Percentiles rank a stretch among this genome's conserved stretches.
phyloP scores from a whole-genome alignment of 345 rosid genomes.

The Populus pruinosa region DNA sequence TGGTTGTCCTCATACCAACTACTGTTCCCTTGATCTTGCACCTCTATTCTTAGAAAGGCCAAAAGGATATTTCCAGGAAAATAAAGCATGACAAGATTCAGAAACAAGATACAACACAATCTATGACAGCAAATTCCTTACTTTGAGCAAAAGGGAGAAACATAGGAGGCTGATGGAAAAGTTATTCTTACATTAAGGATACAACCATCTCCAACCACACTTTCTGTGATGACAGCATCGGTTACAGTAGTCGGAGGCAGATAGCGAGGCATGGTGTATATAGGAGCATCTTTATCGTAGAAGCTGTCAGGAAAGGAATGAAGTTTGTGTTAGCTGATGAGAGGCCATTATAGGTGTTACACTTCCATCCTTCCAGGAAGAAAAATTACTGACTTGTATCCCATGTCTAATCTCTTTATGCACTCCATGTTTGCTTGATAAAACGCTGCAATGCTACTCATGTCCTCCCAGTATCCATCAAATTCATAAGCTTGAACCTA shows the following conservation, averaged over 20 bases:
- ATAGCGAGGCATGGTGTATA: conserved; percentile 65
- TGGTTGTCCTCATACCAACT: conserved; percentile 73
- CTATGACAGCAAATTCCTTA: neutral
- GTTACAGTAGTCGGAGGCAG: conserved; percentile 61
- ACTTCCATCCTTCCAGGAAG: conserved; percentile 3
- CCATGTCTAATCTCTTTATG: conserved; percentile 39
- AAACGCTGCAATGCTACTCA: conserved; percentile 62
- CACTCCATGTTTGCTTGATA: conserved; percentile 76
- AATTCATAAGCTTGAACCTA: conserved; percentile 68
- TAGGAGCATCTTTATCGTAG: conserved; percentile 47
- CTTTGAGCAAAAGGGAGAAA: neutral
- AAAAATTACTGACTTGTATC: conserved; percentile 42
- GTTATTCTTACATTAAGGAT: conserved; percentile 53
- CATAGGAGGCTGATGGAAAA: neutral
- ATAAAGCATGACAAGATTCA: conserved; percentile 3
- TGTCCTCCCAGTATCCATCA: conserved; percentile 78
- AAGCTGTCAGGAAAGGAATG: conserved; percentile 42
- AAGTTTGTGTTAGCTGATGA: conserved; percentile 16
- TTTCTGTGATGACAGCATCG: conserved; percentile 53
- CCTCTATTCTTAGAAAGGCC: conserved; percentile 45
- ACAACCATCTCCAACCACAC: conserved; percentile 81
- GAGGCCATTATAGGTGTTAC: neutral
- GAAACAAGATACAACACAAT: neutral
- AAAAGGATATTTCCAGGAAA: conserved; percentile 9
- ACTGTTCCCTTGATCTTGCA: conserved; percentile 73